Percentiles rank a stretch among this genome's conserved stretches.
Evolutionary conservation across 2,329 filamentous ascomycete species (phyloP).

Genomic region (Periconia macrospinosa): DNA sequence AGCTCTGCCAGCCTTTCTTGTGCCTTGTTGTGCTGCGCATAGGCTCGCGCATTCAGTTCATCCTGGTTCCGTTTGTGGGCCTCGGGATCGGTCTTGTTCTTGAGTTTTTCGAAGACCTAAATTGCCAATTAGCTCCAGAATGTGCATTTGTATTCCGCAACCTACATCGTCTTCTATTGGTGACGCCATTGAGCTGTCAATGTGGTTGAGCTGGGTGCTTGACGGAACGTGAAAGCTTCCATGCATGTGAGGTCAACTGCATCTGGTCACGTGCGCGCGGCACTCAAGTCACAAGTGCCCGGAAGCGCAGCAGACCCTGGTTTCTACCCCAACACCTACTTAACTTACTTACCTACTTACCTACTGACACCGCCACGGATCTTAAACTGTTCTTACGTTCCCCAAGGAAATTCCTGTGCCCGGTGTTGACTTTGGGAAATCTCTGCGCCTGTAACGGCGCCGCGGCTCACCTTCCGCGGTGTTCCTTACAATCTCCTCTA

Average conservation of each 20-base stretch:
- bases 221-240: constrained; percentile 24
- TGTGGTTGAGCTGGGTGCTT: constrained; percentile 28
- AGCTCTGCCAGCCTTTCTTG: constrained; percentile 67
- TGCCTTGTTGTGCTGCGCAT: constrained; percentile 62
- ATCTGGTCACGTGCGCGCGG: constrained; percentile 6
- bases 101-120: constrained; percentile 63
- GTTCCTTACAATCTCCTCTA: neutral
- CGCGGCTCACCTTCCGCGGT: no score
- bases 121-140: constrained; percentile 13
- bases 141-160: neutral
- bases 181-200: constrained; percentile 45
- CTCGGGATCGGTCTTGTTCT: constrained; percentile 61
- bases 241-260: neutral
- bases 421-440: no score
- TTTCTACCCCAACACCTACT: no score
- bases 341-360: no score
- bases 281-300: no score
- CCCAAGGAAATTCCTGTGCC: no score
- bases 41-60: constrained; percentile 61
- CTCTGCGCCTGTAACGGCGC: no score
- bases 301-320: no score
- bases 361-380: no score
- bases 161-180: constrained; percentile 52
- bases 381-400: no score
- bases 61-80: constrained; percentile 62